phyloP scores from a whole-genome alignment of 2,329 filamentous ascomycete genomes.

The Diaporthe longicolla region DNA sequence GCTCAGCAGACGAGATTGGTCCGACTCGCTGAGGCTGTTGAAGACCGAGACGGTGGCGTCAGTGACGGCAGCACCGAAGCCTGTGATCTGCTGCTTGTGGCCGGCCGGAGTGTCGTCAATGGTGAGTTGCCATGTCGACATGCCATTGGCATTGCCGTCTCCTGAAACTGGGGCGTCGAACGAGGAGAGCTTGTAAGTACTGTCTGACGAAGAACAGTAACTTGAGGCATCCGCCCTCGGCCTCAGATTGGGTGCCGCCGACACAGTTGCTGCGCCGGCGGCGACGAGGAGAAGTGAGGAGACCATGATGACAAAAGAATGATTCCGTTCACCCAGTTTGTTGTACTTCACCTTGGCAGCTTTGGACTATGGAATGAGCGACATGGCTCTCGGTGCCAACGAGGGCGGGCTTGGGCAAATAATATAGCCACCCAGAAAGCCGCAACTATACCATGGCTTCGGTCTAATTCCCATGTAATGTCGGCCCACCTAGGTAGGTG shows the following conservation, averaged over 20 bases:
- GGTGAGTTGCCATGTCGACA: slow-evolving; percentile 55
- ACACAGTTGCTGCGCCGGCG: slow-evolving; percentile 25
- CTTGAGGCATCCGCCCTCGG: slow-evolving; percentile 44
- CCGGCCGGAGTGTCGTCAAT: slow-evolving; percentile 56
- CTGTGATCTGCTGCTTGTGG: slow-evolving; percentile 56
- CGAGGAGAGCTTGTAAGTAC: slow-evolving; percentile 53
- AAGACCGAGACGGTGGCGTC: slow-evolving; percentile 58
- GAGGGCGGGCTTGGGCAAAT: background rate
- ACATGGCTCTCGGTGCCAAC: background rate
- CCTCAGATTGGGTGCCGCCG: slow-evolving; percentile 36
- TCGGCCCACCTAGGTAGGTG: background rate
- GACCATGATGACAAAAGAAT: slow-evolving; percentile 21
- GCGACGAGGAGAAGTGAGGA: slow-evolving; percentile 30
- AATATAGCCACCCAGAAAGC: slow-evolving; percentile 1
- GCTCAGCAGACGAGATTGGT: slow-evolving; percentile 52
- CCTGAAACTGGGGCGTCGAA: slow-evolving; percentile 54
- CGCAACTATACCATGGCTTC: background rate
- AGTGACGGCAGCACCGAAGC: slow-evolving; percentile 60
- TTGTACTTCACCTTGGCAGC: background rate
- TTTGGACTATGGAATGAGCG: background rate
- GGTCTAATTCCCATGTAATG: background rate
- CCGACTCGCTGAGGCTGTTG: slow-evolving; percentile 50
- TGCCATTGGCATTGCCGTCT: slow-evolving; percentile 49
- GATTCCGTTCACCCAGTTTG: background rate
- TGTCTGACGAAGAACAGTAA: slow-evolving; percentile 55